Base-by-base conservation (phyloP, 768 basidiomycete genomes). In the Xanthoconium stramineum region DNA sequence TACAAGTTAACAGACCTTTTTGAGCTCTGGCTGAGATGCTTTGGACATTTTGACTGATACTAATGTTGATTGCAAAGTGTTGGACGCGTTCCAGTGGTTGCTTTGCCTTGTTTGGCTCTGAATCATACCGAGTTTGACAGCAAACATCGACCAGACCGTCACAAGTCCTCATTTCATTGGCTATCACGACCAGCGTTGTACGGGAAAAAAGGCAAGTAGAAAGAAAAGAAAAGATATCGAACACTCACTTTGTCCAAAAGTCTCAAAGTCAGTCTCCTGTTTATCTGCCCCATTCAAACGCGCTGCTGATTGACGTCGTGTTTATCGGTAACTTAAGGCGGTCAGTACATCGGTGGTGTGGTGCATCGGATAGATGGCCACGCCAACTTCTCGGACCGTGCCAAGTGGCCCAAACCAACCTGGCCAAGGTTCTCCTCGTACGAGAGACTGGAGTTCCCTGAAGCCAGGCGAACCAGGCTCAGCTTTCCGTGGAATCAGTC, bases 21-120 rank as follows among this genome's bases (percentile, higher is more conserved):
- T 98, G 58, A 98, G 82, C 72, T 98, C 96, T 58, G 96, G 96
- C 74, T 97, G 93, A 44, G 94, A 92, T 65, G 93, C 91, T 79
- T 94, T 93, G 40, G 92, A 93, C 92, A 94, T 91, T 69, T 58
- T 75, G 65, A 60, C 47, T 29, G 44, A 24, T 32, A 59, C 19
- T 24, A 43, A 30, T 30, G 53, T 46, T 15, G 46, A 43, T 3
- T 20, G 43, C 30, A n/a, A 46, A 15, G 11, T 35, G 9, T 35
- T 10, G 30, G 32, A 32, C 20, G 39, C 19, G 50, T 13, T 9
- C 6, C n/a, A 13, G 32, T 29, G 19, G 6, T 46, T 71, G 72
- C 69, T 72, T 72, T 70, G 67, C 47, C 47, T 36, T 72, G 68
- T 70, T 71, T 74, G 69, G 68, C 46, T 43, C 46, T 39, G n/a